A percentile compares a stretch with the other conserved stretches of the same genome.
These are phyloP conservation scores for Metschnikowia borealis DNA, from an alignment of 805 yeast species.

Conservation along the genomic window DNA sequence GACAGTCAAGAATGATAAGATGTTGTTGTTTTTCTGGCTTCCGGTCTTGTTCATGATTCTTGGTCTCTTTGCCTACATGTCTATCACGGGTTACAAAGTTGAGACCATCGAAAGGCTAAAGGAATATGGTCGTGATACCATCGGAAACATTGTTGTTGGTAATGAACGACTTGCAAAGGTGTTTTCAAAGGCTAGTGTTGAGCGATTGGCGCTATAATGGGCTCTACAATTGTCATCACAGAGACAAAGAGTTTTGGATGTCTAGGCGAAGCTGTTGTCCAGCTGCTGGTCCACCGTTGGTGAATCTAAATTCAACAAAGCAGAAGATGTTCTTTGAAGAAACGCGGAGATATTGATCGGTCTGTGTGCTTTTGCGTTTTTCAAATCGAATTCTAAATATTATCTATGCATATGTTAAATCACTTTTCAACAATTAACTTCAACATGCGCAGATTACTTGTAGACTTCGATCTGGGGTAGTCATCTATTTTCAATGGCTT, in stretches of 20 bases:
- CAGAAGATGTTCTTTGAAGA: background rate
- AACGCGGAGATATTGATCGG: background rate
- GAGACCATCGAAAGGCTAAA: slow-evolving; percentile 34
- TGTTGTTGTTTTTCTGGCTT: slow-evolving; percentile 87
- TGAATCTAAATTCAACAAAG: background rate
- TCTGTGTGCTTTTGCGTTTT: background rate
- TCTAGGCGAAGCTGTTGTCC: background rate
- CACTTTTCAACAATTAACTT: background rate
- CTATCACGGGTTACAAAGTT: slow-evolving; percentile 38
- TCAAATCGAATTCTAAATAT: background rate
- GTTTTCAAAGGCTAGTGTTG: slow-evolving; percentile 19
- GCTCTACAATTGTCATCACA: background rate
- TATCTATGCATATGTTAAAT: background rate
- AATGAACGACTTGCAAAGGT: slow-evolving; percentile 39
- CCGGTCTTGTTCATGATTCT: slow-evolving; percentile 64
- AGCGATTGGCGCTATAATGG: background rate
- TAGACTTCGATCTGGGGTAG: no score
- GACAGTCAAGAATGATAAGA: slow-evolving; percentile 65
- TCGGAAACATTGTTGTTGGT: slow-evolving; percentile 43
- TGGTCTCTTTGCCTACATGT: slow-evolving; percentile 43
- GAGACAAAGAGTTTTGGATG: background rate
- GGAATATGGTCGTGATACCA: slow-evolving; percentile 29
- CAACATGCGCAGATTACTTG: background rate
- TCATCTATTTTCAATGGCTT: no score
- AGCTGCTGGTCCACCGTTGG: background rate